Evolutionary conservation across 2,329 filamentous ascomycete species (phyloP), one percentile per base, ranked within the genome.

Genomic region (Conoideocrella luteorostrata): DNA sequence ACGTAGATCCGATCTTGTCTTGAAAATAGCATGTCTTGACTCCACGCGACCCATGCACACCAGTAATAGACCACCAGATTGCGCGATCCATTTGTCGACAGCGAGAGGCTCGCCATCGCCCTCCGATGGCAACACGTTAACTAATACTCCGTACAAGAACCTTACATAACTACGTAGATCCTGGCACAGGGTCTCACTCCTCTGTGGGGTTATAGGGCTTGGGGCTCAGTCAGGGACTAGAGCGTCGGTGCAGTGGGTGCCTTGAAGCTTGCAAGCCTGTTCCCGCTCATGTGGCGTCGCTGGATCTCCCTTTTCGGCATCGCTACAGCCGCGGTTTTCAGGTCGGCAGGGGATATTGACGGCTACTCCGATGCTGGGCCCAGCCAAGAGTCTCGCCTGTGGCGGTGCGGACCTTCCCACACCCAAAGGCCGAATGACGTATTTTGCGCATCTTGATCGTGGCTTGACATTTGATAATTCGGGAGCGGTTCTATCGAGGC

Each of bases 1-100:
- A 42, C 23, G 26, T n/a, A 23, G 10, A 17, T 39, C 39, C 39
- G 39, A 45, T 41, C 39, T 22, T 15, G 17, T 41, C 15, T 26
- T 39, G 15, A 17, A 10, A 22, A 41, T 15, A 7, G 36, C 6
- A n/a, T 34, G 11, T 34, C 32, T 7, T 34, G 32, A 9, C 11
- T 34, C 32, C 32, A 34, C 32, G 33, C 6, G 13, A 18, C 17
- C 15, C 17, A 20, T 22, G 7, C n/a, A 12, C 15, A 7, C 7
- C 5, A 18, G 9, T 18, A 20, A 18, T 13, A 22, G 33, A 20
- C 33, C 6, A 36, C 20, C 21, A n/a, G 29, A n/a, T 5, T 15
- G 29, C 17, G 29, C 29, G 17, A 15, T n/a, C 5, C 12, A 32
- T 5, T 11, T n/a, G 29, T n/a, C 12, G 29, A 15, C 29, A 7